Percentiles rank a stretch among this genome's conserved stretches.
These are phyloP conservation scores for Neolentinus lepideus DNA, from an alignment of 1,284 basidiomycete genomes.

Conservation along the genomic window DNA sequence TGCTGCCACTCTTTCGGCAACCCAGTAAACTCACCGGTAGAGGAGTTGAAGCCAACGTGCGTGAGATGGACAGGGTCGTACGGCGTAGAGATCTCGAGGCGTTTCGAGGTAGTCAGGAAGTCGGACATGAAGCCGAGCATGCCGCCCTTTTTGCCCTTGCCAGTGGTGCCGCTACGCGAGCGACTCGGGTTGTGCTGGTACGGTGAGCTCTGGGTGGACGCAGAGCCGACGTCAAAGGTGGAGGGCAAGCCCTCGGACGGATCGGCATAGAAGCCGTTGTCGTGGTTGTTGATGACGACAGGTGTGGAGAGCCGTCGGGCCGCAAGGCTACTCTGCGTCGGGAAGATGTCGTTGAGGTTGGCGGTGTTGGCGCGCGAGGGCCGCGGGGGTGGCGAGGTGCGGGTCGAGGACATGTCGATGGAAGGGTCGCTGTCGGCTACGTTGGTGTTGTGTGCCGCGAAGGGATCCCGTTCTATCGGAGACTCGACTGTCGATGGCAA, in stretches of 20 bases:
- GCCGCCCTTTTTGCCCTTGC: conserved; percentile 63
- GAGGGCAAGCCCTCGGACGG: conserved; percentile 29
- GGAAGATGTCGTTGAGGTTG: conserved; percentile 66
- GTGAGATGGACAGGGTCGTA: conserved; percentile 99
- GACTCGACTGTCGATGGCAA: conserved; percentile 25
- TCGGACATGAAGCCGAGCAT: conserved; percentile 76
- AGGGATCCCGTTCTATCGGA: conserved; percentile 46
- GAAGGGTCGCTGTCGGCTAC: conserved; percentile 15
- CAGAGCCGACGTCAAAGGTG: conserved; percentile 15
- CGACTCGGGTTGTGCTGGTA: conserved; percentile 29
- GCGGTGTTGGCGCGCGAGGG: conserved; percentile 78
- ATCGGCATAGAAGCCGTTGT: conserved; percentile 36
- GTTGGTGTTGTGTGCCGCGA: conserved; percentile 36
- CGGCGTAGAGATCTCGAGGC: conserved; percentile 93
- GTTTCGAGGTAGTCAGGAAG: conserved; percentile 74
- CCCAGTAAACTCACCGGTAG: conserved; percentile 96
- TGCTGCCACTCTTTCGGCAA: conserved; percentile 99
- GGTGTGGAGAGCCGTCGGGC: conserved; percentile 49
- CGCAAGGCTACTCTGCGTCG: conserved; percentile 25
- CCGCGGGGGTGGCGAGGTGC: conserved; percentile 54
- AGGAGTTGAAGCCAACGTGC: conserved; percentile 98
- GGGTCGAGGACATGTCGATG: conserved; percentile 26
- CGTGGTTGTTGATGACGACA: conserved; percentile 22
- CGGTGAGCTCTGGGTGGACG: conserved; percentile 14
- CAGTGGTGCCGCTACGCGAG: conserved; percentile 58